These are phyloP conservation scores for Ananas comosus DNA, from an alignment of 176 grass and related monocot species.

Conservation along the genomic window DNA sequence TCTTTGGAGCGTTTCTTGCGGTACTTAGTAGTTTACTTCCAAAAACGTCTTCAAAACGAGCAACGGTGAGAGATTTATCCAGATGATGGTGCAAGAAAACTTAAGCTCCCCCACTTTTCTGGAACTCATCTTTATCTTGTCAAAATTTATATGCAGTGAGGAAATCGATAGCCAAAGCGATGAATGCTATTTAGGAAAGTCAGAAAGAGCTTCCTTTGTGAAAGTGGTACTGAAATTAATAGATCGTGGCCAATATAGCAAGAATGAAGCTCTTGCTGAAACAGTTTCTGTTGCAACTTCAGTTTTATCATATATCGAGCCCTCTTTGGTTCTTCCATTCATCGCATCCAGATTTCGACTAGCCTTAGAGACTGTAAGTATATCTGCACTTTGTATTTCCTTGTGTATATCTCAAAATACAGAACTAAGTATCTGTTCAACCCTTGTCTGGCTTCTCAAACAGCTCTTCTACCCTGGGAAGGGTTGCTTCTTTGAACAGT, in stretches of 20 bases:
- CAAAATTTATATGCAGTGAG: constrained; percentile 12
- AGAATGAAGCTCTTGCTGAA: constrained; percentile 85
- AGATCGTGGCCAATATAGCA: constrained; percentile 95
- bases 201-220: constrained; percentile 66
- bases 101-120: background rate
- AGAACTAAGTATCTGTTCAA: background rate
- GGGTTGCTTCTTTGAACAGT: no score
- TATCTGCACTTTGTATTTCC: constrained; percentile 13
- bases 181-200: constrained; percentile 45
- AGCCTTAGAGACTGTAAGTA: constrained; percentile 91
- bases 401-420: constrained; percentile 12
- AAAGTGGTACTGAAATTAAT: constrained; percentile 81
- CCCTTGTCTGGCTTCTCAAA: no score
- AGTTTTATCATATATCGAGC: constrained; percentile 81
- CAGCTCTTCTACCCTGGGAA: no score
- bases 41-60: constrained; percentile 72
- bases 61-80: constrained; percentile 60
- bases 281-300: constrained; percentile 86
- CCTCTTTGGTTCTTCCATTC: constrained; percentile 76
- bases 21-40: constrained; percentile 69
- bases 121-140: background rate
- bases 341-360: constrained; percentile 75
- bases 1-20: constrained; percentile 82
- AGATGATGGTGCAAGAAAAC: background rate
- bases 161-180: constrained; percentile 19